These are phyloP conservation scores for Tuber microsphaerosporum DNA, from an alignment of 495 filamentous ascomycete genomes.

Conservation along the genomic window DNA sequence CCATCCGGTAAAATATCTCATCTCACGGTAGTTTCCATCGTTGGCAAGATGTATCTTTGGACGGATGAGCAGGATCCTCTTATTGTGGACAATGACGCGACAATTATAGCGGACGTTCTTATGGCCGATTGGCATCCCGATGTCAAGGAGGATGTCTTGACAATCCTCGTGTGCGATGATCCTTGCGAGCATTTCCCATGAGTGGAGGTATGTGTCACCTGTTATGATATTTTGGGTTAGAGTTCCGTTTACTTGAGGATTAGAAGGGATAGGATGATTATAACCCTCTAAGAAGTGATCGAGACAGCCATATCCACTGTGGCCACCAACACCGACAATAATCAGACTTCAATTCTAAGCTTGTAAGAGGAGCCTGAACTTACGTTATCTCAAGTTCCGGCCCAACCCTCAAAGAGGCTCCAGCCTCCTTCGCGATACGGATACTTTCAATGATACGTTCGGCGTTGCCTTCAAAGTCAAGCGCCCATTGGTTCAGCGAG, in stretches of 20 bases:
- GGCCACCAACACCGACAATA: slow-evolving; percentile 37
- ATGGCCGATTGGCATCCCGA: slow-evolving; percentile 61
- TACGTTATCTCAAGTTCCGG: slow-evolving; percentile 63
- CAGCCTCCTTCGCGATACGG: slow-evolving; percentile 58
- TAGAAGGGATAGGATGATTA: background rate
- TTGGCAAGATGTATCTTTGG: slow-evolving; percentile 81
- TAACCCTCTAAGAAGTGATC: slow-evolving; percentile 62
- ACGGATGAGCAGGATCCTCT: slow-evolving; percentile 65
- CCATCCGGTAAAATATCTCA: slow-evolving; percentile 67
- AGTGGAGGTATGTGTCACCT: slow-evolving; percentile 55
- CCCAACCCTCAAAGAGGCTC: slow-evolving; percentile 67
- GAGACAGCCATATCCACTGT: slow-evolving; percentile 62
- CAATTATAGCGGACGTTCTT: slow-evolving; percentile 67
- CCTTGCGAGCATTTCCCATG: slow-evolving; percentile 61
- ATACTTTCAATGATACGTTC: slow-evolving; percentile 71
- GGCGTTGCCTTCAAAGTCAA: slow-evolving; percentile 73
- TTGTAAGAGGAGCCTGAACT: background rate
- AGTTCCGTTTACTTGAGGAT: background rate
- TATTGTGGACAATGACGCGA: slow-evolving; percentile 60
- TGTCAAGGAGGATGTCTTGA: slow-evolving; percentile 71
- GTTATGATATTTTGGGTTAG: slow-evolving; percentile 10
- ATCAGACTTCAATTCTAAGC: slow-evolving; percentile 9
- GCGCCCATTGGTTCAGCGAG: slow-evolving; percentile 57
- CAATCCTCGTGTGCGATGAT: slow-evolving; percentile 60
- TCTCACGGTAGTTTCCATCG: slow-evolving; percentile 67